Evolutionary conservation across 164 flowering plant genomes (phyloP).

Genomic region (Umbilicus rupestris): DNA sequence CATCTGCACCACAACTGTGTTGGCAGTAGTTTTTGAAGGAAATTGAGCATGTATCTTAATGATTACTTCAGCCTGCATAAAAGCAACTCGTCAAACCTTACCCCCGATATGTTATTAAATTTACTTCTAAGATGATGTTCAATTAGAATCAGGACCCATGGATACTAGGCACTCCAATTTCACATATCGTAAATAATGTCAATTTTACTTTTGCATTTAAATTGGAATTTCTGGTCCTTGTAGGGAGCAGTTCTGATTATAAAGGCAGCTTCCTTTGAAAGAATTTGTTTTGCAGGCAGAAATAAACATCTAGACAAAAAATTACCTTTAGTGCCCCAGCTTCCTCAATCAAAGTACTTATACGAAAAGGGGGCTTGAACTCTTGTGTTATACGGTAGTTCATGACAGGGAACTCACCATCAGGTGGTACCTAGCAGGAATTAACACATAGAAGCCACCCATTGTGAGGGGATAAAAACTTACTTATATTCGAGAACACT

Average conservation of each 20-base stretch:
- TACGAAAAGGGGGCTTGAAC: conserved; percentile 88
- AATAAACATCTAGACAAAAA: background rate
- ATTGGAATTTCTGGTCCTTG: background rate
- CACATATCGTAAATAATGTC: too few species aligned
- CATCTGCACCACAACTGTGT: conserved; percentile 71
- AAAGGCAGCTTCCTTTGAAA: background rate
- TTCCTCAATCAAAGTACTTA: conserved; percentile 80
- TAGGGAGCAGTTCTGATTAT: background rate
- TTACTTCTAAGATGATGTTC: background rate
- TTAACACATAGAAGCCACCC: background rate
- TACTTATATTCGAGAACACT: background rate
- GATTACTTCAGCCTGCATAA: conserved; percentile 75
- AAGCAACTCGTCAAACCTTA: conserved; percentile 7
- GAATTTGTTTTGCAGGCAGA: background rate
- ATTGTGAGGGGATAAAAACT: conserved; percentile 70
- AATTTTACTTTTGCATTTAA: background rate
- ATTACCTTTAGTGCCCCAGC: conserved; percentile 74
- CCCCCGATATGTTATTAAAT: background rate
- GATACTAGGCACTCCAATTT: background rate
- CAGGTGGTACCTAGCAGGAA: conserved; percentile 67
- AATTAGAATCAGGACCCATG: background rate
- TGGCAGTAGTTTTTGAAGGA: conserved; percentile 67
- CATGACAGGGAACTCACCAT: conserved; percentile 98
- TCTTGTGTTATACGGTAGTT: conserved; percentile 96
- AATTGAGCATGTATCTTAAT: conserved; percentile 80